Conservation (phyloP, 495 filamentous ascomycete species). For the Aspergillus panamensis region DNA sequence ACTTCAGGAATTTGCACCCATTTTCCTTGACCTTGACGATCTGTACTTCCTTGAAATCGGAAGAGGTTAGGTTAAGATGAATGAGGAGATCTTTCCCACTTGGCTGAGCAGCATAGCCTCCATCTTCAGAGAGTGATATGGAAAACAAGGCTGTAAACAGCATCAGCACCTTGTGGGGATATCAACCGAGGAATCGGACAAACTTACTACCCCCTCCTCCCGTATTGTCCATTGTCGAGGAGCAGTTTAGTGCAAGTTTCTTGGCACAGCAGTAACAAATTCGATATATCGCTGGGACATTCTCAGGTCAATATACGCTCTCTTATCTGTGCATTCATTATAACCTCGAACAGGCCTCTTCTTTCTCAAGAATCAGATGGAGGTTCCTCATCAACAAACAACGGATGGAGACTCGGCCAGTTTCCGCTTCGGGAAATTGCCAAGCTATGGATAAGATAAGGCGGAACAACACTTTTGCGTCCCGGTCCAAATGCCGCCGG, state of each 20-base stretch:
- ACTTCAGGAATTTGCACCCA: constrained; percentile 33
- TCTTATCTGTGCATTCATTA: not conserved
- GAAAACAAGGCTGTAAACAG: constrained; percentile 21
- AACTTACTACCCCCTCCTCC: constrained; percentile 30
- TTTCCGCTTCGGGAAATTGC: constrained; percentile 1
- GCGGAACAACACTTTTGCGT: constrained; percentile 26
- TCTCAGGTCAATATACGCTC: not conserved
- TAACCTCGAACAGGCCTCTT: not conserved
- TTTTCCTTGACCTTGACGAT: constrained; percentile 35
- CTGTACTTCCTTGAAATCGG: constrained; percentile 35
- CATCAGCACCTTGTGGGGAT: constrained; percentile 3
- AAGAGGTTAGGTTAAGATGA: constrained; percentile 31
- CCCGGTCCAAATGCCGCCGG: constrained; percentile 21
- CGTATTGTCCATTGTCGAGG: constrained; percentile 38
- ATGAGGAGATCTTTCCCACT: constrained; percentile 38
- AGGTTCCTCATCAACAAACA: not conserved
- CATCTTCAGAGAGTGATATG: constrained; percentile 35
- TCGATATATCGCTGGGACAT: not conserved
- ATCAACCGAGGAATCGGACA: not conserved
- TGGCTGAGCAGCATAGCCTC: constrained; percentile 33
- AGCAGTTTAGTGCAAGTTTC: constrained; percentile 8
- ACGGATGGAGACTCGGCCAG: not conserved
- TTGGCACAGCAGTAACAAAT: not conserved
- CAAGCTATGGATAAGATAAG: constrained; percentile 30
- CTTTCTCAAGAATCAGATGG: not conserved